These are phyloP conservation scores for Phoma sp. DNA, from an alignment of 2,329 filamentous ascomycete genomes.

Conservation along the genomic window DNA sequence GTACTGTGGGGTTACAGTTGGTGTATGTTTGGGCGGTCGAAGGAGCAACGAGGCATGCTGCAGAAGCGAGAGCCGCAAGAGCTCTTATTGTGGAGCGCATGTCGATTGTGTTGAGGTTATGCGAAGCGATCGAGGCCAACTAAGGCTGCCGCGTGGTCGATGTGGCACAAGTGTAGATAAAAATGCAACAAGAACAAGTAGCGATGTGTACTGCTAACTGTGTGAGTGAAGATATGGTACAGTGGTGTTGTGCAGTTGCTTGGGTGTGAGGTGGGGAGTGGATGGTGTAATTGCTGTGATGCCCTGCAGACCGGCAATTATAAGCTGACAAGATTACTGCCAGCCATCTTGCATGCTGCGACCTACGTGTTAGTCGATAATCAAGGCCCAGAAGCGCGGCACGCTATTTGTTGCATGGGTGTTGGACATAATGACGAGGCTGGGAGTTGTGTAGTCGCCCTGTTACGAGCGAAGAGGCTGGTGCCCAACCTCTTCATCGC, in stretches of 20 bases:
- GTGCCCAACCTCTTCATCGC: conserved; percentile 35
- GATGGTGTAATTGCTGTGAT: conserved; percentile 29
- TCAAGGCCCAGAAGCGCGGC: conserved; percentile 28
- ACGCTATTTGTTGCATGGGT: conserved; percentile 37
- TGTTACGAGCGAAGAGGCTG: conserved; percentile 29
- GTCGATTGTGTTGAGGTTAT: conserved; percentile 21
- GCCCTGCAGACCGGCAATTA: conserved; percentile 23
- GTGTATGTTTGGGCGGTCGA: conserved; percentile 60
- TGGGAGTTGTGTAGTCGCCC: conserved; percentile 21
- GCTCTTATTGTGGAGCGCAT: conserved; percentile 44
- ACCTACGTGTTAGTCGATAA: conserved; percentile 33
- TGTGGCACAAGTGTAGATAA: conserved; percentile 15
- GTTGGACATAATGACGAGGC: conserved; percentile 37
- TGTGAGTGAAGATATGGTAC: conserved; percentile 9
- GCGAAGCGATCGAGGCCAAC: conserved; percentile 8
- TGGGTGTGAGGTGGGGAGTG: conserved; percentile 22
- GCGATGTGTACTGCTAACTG: conserved; percentile 9
- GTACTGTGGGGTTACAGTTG: conserved; percentile 61
- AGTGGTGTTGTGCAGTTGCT: not conserved
- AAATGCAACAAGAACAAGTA: not conserved
- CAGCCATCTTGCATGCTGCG: conserved; percentile 43
- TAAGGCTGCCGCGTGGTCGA: conserved; percentile 7
- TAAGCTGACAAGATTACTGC: conserved; percentile 36
- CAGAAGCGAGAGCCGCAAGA: conserved; percentile 48
- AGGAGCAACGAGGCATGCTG: conserved; percentile 48